Evolutionary conservation across 1,284 basidiomycete genomes (phyloP).

Genomic region (Tranzscheliella williamsii): DNA sequence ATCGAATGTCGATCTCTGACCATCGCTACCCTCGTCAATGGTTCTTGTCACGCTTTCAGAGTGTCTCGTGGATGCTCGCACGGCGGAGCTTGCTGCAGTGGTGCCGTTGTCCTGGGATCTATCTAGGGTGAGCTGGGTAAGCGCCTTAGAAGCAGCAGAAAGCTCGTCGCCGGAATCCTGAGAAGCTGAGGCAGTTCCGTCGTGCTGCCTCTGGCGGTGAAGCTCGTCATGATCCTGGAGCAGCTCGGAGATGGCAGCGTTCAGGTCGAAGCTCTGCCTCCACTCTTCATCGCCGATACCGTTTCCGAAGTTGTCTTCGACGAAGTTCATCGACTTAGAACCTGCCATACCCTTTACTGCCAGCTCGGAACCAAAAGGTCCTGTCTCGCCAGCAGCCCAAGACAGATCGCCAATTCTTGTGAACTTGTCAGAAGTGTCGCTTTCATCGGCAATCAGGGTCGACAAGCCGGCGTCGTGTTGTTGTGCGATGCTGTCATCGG

Average conservation of each 20-base stretch:
- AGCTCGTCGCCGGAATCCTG: conserved; percentile 1
- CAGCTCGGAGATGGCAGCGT: conserved; percentile 52
- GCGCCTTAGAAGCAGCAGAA: not conserved
- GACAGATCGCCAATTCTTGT: conserved; percentile 48
- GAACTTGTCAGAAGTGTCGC: conserved; percentile 11
- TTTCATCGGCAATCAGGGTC: conserved; percentile 1
- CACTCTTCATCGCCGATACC: conserved; percentile 23
- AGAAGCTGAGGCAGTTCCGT: conserved; percentile 20
- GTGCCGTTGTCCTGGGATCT: not conserved
- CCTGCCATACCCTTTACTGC: conserved; percentile 7
- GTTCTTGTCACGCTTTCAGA: not conserved
- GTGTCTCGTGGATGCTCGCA: not conserved
- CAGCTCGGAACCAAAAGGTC: conserved; percentile 38
- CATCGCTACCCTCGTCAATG: not conserved
- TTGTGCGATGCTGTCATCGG: conserved; percentile 31
- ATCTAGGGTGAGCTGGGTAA: not conserved
- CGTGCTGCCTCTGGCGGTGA: conserved; percentile 28
- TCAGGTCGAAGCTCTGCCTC: conserved; percentile 50
- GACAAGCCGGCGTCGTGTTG: conserved; percentile 9
- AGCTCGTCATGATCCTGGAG: conserved; percentile 47
- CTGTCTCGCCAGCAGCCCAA: conserved; percentile 53
- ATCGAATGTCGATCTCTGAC: not conserved
- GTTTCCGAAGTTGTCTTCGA: conserved; percentile 21
- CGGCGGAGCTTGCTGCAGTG: not conserved
- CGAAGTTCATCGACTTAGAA: conserved; percentile 28